Evolutionary conservation across 2,329 filamentous ascomycete genomes (phyloP).

Genomic region (Acrocalymma vagum): DNA sequence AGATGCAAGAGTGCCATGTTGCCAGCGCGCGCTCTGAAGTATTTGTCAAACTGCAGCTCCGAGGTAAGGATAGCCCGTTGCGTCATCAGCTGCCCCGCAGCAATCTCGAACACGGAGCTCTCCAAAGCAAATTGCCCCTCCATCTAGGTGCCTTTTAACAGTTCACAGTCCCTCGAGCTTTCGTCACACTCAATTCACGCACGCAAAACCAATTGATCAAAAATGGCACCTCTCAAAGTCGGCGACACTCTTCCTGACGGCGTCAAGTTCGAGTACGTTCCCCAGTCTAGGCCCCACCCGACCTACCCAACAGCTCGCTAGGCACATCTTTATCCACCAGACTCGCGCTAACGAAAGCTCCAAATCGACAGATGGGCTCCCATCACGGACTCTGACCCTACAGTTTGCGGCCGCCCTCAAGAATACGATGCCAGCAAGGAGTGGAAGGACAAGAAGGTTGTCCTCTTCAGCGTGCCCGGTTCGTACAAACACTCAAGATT

Average conservation of each 20-base stretch:
- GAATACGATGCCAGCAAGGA: constrained; percentile 82
- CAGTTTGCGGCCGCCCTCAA: constrained; percentile 79
- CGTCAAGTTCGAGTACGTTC: constrained; percentile 75
- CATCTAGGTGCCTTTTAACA: constrained; percentile 7
- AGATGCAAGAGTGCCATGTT: no score
- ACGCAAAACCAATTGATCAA: constrained; percentile 17
- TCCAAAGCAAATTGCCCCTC: constrained; percentile 16
- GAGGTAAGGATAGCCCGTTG: no score
- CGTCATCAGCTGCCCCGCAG: constrained; percentile 8
- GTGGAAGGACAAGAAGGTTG: constrained; percentile 75
- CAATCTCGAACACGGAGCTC: constrained; percentile 16
- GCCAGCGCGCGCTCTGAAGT: no score
- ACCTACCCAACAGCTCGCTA: constrained; percentile 2
- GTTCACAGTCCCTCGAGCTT: neutral
- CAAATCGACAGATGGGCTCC: constrained; percentile 76
- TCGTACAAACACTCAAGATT: constrained; percentile 16
- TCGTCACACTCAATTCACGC: neutral
- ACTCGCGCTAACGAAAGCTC: no score
- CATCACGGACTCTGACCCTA: constrained; percentile 76
- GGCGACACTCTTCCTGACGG: constrained; percentile 85
- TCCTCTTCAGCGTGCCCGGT: constrained; percentile 74
- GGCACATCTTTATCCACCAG: constrained; percentile 2
- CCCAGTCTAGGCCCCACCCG: constrained; percentile 3
- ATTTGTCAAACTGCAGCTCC: no score
- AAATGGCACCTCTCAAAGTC: constrained; percentile 75